Evolutionary conservation across 345 rosid species (phyloP).

Genomic region (Lumnitzera racemosa): DNA sequence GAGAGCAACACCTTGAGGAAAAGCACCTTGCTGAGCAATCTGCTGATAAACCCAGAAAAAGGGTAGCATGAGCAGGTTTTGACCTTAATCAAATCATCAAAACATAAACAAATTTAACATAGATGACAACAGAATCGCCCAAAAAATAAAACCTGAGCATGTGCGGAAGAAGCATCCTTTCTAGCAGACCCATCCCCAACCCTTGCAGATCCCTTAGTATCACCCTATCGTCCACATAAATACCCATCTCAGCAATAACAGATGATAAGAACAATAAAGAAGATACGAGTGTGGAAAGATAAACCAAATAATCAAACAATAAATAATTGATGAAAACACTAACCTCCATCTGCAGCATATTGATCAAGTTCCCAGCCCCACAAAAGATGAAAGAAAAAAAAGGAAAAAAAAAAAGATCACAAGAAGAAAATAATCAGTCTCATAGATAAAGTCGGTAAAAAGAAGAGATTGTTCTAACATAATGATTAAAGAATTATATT

Average conservation of each 20-base stretch:
- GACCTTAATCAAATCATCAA: too few relatives aligned
- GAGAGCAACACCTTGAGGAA: conserved; percentile 15
- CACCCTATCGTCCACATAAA: conserved; percentile 38
- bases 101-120: not conserved
- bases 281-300: not conserved
- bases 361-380: conserved; percentile 4
- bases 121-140: not conserved
- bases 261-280: not conserved
- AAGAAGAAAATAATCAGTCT: not conserved
- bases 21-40: conserved; percentile 33
- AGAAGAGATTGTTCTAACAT: too few relatives aligned
- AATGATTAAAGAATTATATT: too few relatives aligned
- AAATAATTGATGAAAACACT: conserved; percentile 11
- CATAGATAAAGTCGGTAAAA: too few relatives aligned
- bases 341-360: conserved; percentile 72
- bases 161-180: conserved; percentile 29
- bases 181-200: conserved; percentile 52
- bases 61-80: not conserved
- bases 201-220: conserved; percentile 61
- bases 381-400: too few relatives aligned
- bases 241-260: conserved; percentile 2
- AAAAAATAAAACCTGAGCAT: conserved; percentile 36
- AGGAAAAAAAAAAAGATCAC: not conserved
- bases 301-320: not conserved
- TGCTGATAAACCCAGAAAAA: conserved; percentile 21